Evolutionary conservation across 2,329 filamentous ascomycete species (phyloP), one percentile per base, ranked within the genome.

Genomic region (Paraphoma sp.): DNA sequence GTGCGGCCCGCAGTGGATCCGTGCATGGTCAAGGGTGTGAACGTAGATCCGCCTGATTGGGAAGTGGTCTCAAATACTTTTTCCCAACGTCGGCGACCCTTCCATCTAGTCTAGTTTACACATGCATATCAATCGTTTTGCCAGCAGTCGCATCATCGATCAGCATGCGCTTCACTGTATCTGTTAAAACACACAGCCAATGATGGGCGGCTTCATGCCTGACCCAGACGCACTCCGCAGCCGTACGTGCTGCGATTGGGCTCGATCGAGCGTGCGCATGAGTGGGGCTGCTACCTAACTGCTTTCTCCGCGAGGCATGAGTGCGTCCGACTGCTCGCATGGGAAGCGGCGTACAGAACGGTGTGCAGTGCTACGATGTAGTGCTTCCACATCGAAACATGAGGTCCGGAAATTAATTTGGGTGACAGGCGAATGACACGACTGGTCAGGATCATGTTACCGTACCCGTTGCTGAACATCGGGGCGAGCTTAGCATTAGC

Each of bases 61-160:
- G 33, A 36, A 36, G 3, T 10, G 33, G 14, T 14, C 14, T 36
- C 14, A 36, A 14, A 17, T 46, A 31, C 51, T 48, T 51, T 31
- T 45, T 38, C 14, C 23, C n/a, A 18, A 56, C 51, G 14, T 59
- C 56, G 62, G 49, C 56, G 53, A 62, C 41, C 14, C 23, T 45
- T 42, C 33, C 33, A 36, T 36, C 33, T 36, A 36, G 33, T 36
- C 33, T 36, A 36, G 7, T 36, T 10, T 36, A 23, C 33, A 14
- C 29, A n/a, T 43, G n/a, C 41, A 49, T 45, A 4, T 46, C 45
- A 41, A 54, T 33, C 41, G 23, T 6, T 53, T 14, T 23, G 42
- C 16, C 40, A 38, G 23, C 40, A 31, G 18, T 11, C 29, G 53
- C 55, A 56, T 49, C 51, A 59, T 60, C 57, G 57, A 63, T 63